phyloP scores from a whole-genome alignment of 1,284 basidiomycete genomes.

The Quambalaria eucalypti region DNA sequence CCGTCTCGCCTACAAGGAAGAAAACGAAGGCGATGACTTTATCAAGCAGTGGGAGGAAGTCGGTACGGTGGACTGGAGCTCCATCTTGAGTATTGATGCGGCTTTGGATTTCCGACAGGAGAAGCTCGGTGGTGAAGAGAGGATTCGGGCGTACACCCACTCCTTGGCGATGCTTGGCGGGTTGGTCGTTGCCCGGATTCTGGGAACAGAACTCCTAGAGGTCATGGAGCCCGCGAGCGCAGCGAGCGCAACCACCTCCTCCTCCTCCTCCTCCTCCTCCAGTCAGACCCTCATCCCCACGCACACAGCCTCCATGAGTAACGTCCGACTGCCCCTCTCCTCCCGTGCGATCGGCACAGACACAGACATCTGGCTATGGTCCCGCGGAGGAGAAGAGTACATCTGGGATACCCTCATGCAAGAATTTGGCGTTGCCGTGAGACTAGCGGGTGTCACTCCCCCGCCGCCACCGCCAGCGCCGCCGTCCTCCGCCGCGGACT shows the following conservation, averaged over 20 bases:
- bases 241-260: slow-evolving; percentile 4
- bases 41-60: slow-evolving; percentile 19
- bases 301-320: slow-evolving; percentile 22
- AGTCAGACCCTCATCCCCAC: background rate
- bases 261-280: slow-evolving; percentile 8
- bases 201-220: slow-evolving; percentile 61
- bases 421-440: slow-evolving; percentile 4
- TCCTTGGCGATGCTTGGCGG: slow-evolving; percentile 66
- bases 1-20: slow-evolving; percentile 29
- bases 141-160: slow-evolving; percentile 68
- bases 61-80: slow-evolving; percentile 20
- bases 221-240: background rate
- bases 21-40: slow-evolving; percentile 2
- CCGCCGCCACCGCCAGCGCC: background rate
- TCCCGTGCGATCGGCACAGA: background rate
- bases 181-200: slow-evolving; percentile 56
- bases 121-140: slow-evolving; percentile 71
- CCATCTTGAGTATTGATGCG: slow-evolving; percentile 37
- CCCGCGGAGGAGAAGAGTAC: background rate
- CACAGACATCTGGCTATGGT: background rate
- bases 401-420: slow-evolving; percentile 9
- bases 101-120: slow-evolving; percentile 66
- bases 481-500: background rate
- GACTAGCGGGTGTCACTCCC: background rate
- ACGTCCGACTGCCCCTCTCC: slow-evolving; percentile 14